Conservation (phyloP, 257 asterid genomes). For the Ophiorrhiza pumila region DNA sequence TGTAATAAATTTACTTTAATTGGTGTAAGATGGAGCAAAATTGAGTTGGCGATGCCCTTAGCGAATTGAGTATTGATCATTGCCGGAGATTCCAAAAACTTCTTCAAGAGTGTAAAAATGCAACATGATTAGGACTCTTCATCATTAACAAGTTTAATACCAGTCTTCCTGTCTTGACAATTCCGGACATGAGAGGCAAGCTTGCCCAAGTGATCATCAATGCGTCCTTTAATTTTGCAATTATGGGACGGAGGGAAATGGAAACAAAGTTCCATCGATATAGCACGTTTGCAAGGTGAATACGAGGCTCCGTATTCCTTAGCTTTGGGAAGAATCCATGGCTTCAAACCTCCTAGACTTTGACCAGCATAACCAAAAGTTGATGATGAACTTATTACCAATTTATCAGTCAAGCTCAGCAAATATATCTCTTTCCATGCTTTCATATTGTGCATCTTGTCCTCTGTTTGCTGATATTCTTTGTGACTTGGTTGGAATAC, state of each 20-base stretch:
- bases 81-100: no score
- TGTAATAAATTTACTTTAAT: no score
- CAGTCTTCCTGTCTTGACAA: constrained; percentile 73
- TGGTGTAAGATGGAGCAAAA: no score
- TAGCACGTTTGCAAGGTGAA: constrained; percentile 48
- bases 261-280: constrained; percentile 70
- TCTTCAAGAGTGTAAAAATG: no score
- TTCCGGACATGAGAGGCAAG: constrained; percentile 57
- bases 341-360: constrained; percentile 68
- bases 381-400: constrained; percentile 70
- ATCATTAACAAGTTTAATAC: constrained; percentile 60
- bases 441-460: constrained; percentile 42
- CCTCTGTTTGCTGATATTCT: constrained; percentile 47
- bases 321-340: constrained; percentile 64
- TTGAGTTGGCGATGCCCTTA: no score
- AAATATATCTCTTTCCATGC: constrained; percentile 72
- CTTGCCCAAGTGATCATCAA: constrained; percentile 40
- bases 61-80: no score
- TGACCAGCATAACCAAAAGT: constrained; percentile 86
- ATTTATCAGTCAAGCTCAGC: constrained; percentile 58
- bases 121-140: no score
- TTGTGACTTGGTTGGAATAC: constrained; percentile 64
- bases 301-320: constrained; percentile 40
- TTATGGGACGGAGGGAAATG: constrained; percentile 66
- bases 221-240: constrained; percentile 38